These are phyloP conservation scores for Chytridium lagenaria DNA, from an alignment of 371 early-diverging fungal genomes.

Conservation along the genomic window DNA sequence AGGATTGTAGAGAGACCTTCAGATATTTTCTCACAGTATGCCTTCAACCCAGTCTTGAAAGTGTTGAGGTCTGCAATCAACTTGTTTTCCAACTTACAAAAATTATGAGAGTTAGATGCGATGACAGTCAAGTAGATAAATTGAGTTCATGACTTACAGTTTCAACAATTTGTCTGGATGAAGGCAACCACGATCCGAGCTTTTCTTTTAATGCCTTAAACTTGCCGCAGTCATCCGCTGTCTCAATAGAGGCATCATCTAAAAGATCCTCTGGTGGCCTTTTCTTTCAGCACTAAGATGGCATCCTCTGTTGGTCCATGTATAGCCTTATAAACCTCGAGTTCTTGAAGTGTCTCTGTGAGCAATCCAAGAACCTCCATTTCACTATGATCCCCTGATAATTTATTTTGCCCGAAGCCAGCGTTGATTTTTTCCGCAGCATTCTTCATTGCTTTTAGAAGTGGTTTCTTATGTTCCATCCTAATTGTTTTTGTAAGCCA, in stretches of 20 bases:
- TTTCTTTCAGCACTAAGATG: conserved; percentile 19
- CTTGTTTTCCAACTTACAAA: conserved; percentile 18
- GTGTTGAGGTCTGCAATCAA: neutral
- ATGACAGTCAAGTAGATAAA: too few species aligned
- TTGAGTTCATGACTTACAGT: conserved; percentile 20
- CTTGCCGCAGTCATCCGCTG: neutral
- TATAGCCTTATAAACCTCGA: conserved; percentile 19
- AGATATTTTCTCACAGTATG: conserved; percentile 19
- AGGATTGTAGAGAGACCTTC: conserved; percentile 18
- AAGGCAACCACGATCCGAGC: neutral
- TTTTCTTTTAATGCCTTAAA: neutral
- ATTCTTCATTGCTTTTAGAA: neutral
- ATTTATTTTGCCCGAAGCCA: neutral
- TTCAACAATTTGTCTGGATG: conserved; percentile 20
- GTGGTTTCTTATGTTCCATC: conserved; percentile 2
- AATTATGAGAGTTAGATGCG: neutral
- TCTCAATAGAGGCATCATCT: neutral
- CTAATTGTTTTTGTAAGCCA: neutral
- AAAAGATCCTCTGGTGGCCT: neutral
- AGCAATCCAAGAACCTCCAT: conserved; percentile 11
- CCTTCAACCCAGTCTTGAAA: conserved; percentile 11
- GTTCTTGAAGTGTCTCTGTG: conserved; percentile 16
- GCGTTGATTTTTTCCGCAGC: neutral
- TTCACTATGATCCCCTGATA: conserved; percentile 16
- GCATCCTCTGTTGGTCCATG: conserved; percentile 33